Evolutionary conservation across 208 protist genomes (phyloP).

Genomic region (Trypanosomatidae sp.): DNA sequence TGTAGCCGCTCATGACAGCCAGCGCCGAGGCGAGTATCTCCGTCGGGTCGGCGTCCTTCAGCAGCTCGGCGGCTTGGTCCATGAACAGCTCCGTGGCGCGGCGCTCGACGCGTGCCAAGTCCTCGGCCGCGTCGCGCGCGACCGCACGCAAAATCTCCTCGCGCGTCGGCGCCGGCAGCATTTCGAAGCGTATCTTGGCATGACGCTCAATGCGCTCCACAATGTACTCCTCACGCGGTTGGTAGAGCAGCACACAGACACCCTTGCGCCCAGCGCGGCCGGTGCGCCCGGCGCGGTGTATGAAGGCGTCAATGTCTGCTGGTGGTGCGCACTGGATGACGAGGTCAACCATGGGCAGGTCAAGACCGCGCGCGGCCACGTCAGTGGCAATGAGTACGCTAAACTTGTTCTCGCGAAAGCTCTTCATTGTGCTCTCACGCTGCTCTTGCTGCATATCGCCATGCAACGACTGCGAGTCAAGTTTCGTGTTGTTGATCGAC

Average conservation of each 20-base stretch:
- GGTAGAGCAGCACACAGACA: constrained; percentile 82
- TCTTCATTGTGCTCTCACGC: constrained; percentile 89
- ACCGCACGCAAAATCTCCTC: constrained; percentile 82
- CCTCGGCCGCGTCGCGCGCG: constrained; percentile 70
- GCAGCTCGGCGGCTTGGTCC: constrained; percentile 71
- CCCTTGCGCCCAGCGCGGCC: constrained; percentile 89
- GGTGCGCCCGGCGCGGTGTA: constrained; percentile 95
- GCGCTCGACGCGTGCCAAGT: constrained; percentile 77
- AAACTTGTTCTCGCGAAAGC: constrained; percentile 89
- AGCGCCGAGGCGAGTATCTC: constrained; percentile 82
- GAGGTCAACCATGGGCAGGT: constrained; percentile 83
- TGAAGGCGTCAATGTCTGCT: constrained; percentile 89
- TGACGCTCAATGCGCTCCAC: constrained; percentile 86
- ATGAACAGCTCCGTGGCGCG: constrained; percentile 77
- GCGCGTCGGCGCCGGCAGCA: constrained; percentile 72
- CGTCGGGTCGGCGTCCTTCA: constrained; percentile 79
- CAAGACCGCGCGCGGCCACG: constrained; percentile 82
- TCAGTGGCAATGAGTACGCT: constrained; percentile 91
- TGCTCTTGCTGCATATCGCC: constrained; percentile 92
- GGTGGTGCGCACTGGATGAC: constrained; percentile 83
- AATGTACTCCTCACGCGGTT: constrained; percentile 74
- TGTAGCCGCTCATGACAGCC: constrained; percentile 88
- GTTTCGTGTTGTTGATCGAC: constrained; percentile 82
- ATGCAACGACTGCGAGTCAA: constrained; percentile 92
- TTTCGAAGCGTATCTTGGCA: constrained; percentile 85